phyloP scores from a whole-genome alignment of 805 yeast genomes.

The Spencermartinsiella europaea region DNA sequence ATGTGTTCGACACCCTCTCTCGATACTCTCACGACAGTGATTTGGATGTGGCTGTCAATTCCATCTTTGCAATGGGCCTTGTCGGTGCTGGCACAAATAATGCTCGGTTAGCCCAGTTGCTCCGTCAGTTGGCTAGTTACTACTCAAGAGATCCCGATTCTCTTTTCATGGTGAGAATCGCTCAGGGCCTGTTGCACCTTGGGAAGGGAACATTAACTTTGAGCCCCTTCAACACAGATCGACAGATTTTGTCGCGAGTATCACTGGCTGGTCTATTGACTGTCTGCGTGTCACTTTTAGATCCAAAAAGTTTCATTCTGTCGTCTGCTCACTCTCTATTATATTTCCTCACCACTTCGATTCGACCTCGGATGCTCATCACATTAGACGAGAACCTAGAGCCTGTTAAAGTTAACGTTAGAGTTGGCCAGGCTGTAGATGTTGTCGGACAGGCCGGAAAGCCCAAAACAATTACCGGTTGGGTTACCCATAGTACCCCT shows the following conservation, averaged over 20 bases:
- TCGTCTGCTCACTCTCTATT: slow-evolving; percentile 71
- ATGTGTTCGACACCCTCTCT: slow-evolving; percentile 92
- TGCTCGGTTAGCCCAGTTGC: slow-evolving; percentile 92
- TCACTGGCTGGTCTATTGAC: slow-evolving; percentile 87
- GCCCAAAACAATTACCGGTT: slow-evolving; percentile 97
- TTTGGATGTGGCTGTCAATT: slow-evolving; percentile 87
- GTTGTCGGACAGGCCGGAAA: slow-evolving; percentile 99
- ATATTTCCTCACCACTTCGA: slow-evolving; percentile 79
- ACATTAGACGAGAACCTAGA: slow-evolving; percentile 89
- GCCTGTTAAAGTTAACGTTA: slow-evolving; percentile 90
- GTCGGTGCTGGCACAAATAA: slow-evolving; percentile 99
- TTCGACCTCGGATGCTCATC: slow-evolving; percentile 87
- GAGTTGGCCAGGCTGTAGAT: slow-evolving; percentile 99
- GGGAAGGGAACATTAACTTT: slow-evolving; percentile 95
- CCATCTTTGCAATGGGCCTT: slow-evolving; percentile 94
- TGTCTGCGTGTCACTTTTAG: slow-evolving; percentile 74
- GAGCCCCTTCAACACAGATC: slow-evolving; percentile 84
- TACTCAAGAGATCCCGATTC: slow-evolving; percentile 88
- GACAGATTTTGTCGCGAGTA: slow-evolving; percentile 80
- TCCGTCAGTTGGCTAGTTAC: slow-evolving; percentile 91
- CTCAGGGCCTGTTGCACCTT: slow-evolving; percentile 90
- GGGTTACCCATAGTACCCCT: slow-evolving; percentile 99
- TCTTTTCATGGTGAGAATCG: slow-evolving; percentile 84
- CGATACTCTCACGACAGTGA: slow-evolving; percentile 96
- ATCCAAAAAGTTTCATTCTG: slow-evolving; percentile 77